Base-by-base conservation (phyloP, 257 asterid species). In the Dorcoceras hygrometricum region DNA sequence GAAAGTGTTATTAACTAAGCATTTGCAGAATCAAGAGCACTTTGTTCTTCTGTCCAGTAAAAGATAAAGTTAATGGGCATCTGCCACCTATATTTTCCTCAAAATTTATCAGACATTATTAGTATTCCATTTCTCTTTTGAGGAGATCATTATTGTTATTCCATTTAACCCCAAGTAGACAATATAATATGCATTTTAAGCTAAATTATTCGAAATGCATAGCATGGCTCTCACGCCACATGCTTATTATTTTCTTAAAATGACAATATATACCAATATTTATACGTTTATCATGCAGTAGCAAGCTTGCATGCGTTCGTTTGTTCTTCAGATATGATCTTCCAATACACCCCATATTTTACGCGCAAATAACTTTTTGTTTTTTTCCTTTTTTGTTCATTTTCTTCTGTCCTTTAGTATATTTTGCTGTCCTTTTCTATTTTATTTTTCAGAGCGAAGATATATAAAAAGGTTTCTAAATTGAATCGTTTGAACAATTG, bases 1-100 rank as follows among this genome's bases (percentile, higher is more conserved):
- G 23, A 9, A 59, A 58, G n/a, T 12, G 11, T 12, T 22, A 61
- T 67, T 61, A 64, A 51, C 59, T 75, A 65, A 62, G 68, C 59
- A 68, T 39, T 60, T 68, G 28, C 46, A 70, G 46, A 63, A 31
- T 71, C 62, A 53, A 71, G n/a, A n/a, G 46, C 25, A 62, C 39
- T 70, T 66, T 78, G 66, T 68, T 68, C 83, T 60, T 71, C 73
- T 73, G 62, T 26, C 79, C 73, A 39, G 78, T 43, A 77, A 89
- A 84, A 83, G 89, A 76, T 77, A 87, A 87, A 87, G 91, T 54
- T 70, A 66, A 62, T 74, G 62, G 77, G 94, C 85, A 81, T 81
- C 86, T 76, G 74, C 74, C 82, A 63, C 63, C 79, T 73, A 78
- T 81, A 43, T 69, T 75, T 68, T 34, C 62, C 79, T 23, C 66